Base-by-base conservation (phyloP, 805 yeast species). In the Kuraishia floccosa region DNA sequence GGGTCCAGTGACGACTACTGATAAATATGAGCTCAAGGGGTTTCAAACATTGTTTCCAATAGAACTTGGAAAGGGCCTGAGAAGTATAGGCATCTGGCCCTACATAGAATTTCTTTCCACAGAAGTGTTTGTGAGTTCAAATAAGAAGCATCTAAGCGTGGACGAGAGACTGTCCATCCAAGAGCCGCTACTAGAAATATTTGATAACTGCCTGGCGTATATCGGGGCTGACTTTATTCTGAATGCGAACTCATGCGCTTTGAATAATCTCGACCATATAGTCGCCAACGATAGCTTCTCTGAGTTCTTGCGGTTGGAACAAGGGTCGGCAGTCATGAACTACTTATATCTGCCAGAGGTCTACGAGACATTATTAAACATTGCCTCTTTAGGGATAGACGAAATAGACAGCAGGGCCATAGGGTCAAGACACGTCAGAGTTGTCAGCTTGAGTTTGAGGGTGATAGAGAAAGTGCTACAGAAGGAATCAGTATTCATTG, bases 41-140 rank as follows among this genome's bases (percentile, higher is more conserved):
- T 35, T 40, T 19, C 42, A 54, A 28, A 50, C 50, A 3, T 58
- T 64, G 38, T 65, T 69, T 11, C 94, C 94, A 1, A 42, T 58
- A 5, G 71, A 66, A 31, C 49, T 85, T 17, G 95, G 95, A 0
- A 47, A 49, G 3, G 58, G 61, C 0, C 68, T 74, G 39, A 65
- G 94, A 42, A 68, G 58, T 20, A 64, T 63, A 20, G 94, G 95
- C 2, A 52, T 85, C 5, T 72, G 86, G 72, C 85, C 91, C 3
- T 89, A 87, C 43, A 49, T 82, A 32, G 89, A 84, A 32, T 85
- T 72, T 42, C 48, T 86, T 10, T 45, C 81, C n/a, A 55, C 65
- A 9, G 81, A 79, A 26, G 71, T 86, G 0, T 72, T 86, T 39
- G 68, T 65, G 5, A 67, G 71, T 17, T 57, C 82, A 3, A 45